Conservation (phyloP, 2,329 filamentous ascomycete species). For the Cordyceps cicadae region DNA sequence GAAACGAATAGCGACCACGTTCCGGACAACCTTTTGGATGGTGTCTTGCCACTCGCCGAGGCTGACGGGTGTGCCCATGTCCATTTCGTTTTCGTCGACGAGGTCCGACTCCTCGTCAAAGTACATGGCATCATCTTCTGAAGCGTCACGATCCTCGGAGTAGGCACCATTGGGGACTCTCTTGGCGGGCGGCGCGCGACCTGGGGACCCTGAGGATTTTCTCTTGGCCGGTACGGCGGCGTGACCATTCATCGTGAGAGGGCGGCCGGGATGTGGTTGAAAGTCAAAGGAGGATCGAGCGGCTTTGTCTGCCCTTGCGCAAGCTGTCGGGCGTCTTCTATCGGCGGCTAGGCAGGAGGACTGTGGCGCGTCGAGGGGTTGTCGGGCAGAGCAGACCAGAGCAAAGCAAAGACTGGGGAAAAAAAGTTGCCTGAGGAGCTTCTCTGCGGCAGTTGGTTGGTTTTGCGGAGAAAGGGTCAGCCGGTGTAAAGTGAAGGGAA, state of each 20-base stretch:
- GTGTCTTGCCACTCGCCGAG: conserved; percentile 81
- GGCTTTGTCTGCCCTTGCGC: neutral
- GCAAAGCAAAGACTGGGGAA: neutral
- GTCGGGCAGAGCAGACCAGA: no score
- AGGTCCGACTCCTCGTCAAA: conserved; percentile 35
- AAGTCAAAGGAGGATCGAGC: neutral
- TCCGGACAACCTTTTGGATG: conserved; percentile 87
- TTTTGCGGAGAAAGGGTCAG: neutral
- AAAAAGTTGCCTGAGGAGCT: neutral
- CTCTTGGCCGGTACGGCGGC: conserved; percentile 40
- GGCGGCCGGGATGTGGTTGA: neutral
- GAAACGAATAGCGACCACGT: conserved; percentile 97
- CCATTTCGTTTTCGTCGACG: conserved; percentile 32
- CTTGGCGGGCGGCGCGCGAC: conserved; percentile 28
- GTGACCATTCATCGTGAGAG: conserved; percentile 36
- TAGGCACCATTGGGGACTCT: conserved; percentile 37
- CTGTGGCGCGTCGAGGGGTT: no score
- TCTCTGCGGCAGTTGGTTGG: neutral
- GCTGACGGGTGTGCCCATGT: conserved; percentile 30
- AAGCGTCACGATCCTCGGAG: conserved; percentile 42
- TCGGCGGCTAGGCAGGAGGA: neutral
- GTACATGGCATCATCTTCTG: conserved; percentile 30
- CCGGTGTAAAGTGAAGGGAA: neutral
- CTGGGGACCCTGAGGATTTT: conserved; percentile 39
- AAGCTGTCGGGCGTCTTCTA: neutral